Base-by-base conservation (phyloP, 306 rosid genomes). In the Quercus variabilis region DNA sequence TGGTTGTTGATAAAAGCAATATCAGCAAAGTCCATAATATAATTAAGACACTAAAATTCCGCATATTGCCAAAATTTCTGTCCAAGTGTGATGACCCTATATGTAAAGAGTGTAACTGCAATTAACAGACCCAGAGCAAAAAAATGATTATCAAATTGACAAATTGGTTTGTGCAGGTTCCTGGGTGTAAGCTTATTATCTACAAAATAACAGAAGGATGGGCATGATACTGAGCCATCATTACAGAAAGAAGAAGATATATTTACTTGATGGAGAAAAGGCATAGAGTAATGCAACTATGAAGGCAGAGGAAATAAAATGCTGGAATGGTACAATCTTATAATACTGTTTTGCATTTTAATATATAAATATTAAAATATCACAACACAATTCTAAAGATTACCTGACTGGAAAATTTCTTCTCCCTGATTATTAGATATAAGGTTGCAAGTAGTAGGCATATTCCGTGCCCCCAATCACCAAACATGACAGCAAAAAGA, bases 391-490 rank as follows among this genome's bases (percentile, higher is more conserved):
- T 78, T 35, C 58, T 23, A 69, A 78, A 74, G 57, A 51, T 84
- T 87, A 95, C 99, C 99, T 92, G 92, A 78, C 89, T 87, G 69
- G 98, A 90, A 85, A 89, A 87, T 80, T 89, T 90, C 82, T 71
- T 95, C 90, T 95, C 99, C 85, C 92, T 87, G 81, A 81, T 63
- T 80, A 95, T 72, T 74, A 92, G 76, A 88, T 86, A 95, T 69
- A 95, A 85, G 55, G 99, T 83, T 51, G 84, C 97, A 54, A 95
- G 88, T 55, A 95, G 86, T 85, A 95, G 76, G 85, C 99, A 95
- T 86, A 95, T 84, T 84, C 99, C 99, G 84, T 95, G 99, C 73
- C 99, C 99, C 99, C 99, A 95, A 84, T 95, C 99, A 77, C 99
- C 99, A 88, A 95, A 95, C 99, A 95, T 95, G 58, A 95, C 98